Evolutionary conservation across 352 stramenopile genomes (phyloP).

Genomic region (Pythium graminicola): DNA sequence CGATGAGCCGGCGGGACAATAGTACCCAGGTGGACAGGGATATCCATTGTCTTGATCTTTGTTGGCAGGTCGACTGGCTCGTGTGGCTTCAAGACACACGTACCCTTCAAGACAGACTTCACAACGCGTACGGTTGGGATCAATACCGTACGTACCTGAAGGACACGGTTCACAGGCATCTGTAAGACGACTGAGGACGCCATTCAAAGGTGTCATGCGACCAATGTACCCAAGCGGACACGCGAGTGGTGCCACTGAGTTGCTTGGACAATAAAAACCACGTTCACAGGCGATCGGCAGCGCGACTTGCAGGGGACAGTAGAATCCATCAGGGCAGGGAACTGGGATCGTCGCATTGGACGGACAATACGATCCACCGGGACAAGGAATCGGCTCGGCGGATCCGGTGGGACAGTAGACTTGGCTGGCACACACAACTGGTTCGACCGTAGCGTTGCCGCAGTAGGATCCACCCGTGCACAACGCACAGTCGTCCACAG

Average conservation of each 20-base stretch:
- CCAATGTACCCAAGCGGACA: conserved; percentile 77
- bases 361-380: conserved; percentile 62
- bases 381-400: conserved; percentile 45
- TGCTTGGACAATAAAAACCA: conserved; percentile 70
- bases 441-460: conserved; percentile 32
- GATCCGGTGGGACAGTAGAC: conserved; percentile 57
- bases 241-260: conserved; percentile 41
- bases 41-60: conserved; percentile 73
- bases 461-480: conserved; percentile 68
- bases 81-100: conserved; percentile 76
- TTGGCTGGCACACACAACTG: conserved; percentile 39
- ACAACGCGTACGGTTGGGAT: conserved; percentile 71
- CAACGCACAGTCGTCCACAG: conserved; percentile 31
- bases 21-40: conserved; percentile 68
- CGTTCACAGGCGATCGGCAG: conserved; percentile 34
- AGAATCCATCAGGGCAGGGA: conserved; percentile 65
- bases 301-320: conserved; percentile 43
- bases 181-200: conserved; percentile 37
- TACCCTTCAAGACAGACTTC: conserved; percentile 68
- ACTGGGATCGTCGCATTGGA: conserved; percentile 59
- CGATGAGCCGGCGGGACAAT: conserved; percentile 57
- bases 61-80: conserved; percentile 44
- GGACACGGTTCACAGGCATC: conserved; percentile 74
- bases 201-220: conserved; percentile 40
- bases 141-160: conserved; percentile 68